phyloP scores from a whole-genome alignment of 2,329 filamentous ascomycete genomes.

The Chrysoporthe austroafricana region DNA sequence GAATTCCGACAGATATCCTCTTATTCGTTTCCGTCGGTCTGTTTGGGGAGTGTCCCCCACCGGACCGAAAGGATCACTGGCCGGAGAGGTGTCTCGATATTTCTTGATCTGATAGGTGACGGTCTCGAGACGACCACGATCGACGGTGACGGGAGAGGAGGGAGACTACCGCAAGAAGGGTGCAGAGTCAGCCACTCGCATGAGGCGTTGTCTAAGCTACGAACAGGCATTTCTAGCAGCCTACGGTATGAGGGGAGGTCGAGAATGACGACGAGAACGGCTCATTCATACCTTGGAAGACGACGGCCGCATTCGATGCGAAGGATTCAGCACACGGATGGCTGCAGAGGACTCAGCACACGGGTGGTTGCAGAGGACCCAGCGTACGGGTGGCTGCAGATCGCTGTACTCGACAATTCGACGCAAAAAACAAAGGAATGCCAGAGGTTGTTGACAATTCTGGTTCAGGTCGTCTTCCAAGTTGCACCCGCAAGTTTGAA shows the following conservation, averaged over 20 bases:
- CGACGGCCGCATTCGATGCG: neutral
- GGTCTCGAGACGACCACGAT: neutral
- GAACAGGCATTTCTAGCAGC: neutral
- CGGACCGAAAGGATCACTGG: constrained; percentile 7
- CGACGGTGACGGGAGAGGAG: neutral
- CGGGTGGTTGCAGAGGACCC: neutral
- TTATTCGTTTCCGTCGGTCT: neutral
- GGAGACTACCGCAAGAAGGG: neutral
- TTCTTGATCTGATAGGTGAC: constrained; percentile 16
- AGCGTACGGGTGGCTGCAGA: neutral
- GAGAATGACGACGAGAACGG: neutral
- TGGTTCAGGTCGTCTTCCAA: neutral
- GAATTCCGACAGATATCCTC: constrained; percentile 9
- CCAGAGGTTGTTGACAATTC: neutral
- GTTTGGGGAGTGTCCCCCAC: neutral
- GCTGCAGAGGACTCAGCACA: neutral
- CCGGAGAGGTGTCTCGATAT: constrained; percentile 10
- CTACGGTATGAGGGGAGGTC: neutral
- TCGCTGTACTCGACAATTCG: neutral
- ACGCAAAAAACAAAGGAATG: neutral
- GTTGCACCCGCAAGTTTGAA: neutral
- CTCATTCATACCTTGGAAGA: neutral
- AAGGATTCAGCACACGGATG: too few relatives aligned
- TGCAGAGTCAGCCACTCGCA: neutral
- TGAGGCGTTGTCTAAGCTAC: neutral